Percentiles rank a stretch among this genome's conserved stretches.
Conservation (phyloP, 352 stramenopile genomes). For the Pythium utonaiense region DNA sequence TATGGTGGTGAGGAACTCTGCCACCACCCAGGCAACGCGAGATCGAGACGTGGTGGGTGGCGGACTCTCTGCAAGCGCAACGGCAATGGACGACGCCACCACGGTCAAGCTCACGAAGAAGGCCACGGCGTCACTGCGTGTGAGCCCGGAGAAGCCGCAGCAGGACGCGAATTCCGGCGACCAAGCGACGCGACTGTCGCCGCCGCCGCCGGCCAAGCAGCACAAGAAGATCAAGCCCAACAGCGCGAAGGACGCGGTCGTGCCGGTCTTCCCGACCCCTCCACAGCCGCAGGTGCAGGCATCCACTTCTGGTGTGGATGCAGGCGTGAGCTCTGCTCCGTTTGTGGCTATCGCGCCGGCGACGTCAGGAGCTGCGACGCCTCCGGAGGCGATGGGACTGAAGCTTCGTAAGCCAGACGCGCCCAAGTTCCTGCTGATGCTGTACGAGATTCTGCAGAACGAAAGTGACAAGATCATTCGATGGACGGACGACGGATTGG, state of each 20-base stretch:
- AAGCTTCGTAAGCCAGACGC: slow-evolving; percentile 37
- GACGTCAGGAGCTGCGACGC: background rate
- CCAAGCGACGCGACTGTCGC: background rate
- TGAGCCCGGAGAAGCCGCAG: background rate
- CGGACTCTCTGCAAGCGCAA: background rate
- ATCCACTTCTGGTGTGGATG: background rate
- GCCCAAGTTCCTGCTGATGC: slow-evolving; percentile 51
- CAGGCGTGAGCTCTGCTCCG: background rate
- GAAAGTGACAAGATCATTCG: slow-evolving; percentile 48
- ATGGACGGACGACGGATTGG: slow-evolving; percentile 44
- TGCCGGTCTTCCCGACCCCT: background rate
- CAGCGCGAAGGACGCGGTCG: background rate
- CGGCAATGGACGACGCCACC: background rate
- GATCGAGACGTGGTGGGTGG: background rate
- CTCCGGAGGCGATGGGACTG: slow-evolving; percentile 14
- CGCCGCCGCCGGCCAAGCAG: background rate
- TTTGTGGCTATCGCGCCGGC: slow-evolving; percentile 15
- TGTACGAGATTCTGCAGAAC: slow-evolving; percentile 50
- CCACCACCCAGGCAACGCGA: background rate
- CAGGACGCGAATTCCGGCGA: background rate
- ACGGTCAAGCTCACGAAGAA: slow-evolving; percentile 20
- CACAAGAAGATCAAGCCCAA: slow-evolving; percentile 1
- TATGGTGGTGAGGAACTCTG: slow-evolving; percentile 14
- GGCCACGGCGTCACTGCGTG: slow-evolving; percentile 9
- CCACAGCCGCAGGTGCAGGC: background rate